Evolutionary conservation across 495 filamentous ascomycete genomes (phyloP).

Genomic region (Darksidea phi): DNA sequence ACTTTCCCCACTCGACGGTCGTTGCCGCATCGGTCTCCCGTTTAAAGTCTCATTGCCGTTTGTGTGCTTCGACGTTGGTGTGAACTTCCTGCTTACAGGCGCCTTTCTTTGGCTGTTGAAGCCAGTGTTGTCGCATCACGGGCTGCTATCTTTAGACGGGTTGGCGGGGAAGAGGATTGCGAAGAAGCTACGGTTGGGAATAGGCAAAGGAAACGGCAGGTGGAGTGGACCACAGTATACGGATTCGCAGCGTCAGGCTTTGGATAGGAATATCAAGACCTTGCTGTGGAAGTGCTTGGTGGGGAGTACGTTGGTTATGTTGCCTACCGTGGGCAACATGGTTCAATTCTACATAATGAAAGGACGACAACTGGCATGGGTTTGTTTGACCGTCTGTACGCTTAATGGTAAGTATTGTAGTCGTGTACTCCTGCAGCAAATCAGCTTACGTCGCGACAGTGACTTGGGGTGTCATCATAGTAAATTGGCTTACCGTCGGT

Average conservation of each 20-base stretch:
- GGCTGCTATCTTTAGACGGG: too few relatives aligned
- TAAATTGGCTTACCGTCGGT: conserved; percentile 10
- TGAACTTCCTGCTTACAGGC: conserved; percentile 38
- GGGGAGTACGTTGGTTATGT: conserved; percentile 3
- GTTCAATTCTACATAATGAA: conserved; percentile 17
- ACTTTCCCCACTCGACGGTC: conserved; percentile 31
- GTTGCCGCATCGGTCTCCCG: conserved; percentile 42
- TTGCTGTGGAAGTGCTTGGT: conserved; percentile 17
- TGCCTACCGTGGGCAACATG: conserved; percentile 18
- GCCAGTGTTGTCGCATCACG: too few relatives aligned
- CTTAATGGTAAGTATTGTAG: conserved; percentile 5
- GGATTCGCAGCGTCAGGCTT: too few relatives aligned
- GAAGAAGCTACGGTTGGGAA: too few relatives aligned
- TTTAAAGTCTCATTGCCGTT: conserved; percentile 36
- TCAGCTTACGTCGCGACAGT: not conserved
- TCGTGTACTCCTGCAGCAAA: not conserved
- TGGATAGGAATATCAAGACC: conserved; percentile 9
- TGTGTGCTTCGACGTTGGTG: conserved; percentile 37
- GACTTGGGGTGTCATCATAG: conserved; percentile 1
- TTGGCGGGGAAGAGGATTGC: too few relatives aligned
- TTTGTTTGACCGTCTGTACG: conserved; percentile 17
- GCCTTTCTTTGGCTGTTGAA: conserved; percentile 36
- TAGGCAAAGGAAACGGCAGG: too few relatives aligned
- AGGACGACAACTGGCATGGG: conserved; percentile 11
- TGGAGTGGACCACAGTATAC: too few relatives aligned